Conservation (phyloP, 352 stramenopile species). For the Vaucheria bursata region DNA sequence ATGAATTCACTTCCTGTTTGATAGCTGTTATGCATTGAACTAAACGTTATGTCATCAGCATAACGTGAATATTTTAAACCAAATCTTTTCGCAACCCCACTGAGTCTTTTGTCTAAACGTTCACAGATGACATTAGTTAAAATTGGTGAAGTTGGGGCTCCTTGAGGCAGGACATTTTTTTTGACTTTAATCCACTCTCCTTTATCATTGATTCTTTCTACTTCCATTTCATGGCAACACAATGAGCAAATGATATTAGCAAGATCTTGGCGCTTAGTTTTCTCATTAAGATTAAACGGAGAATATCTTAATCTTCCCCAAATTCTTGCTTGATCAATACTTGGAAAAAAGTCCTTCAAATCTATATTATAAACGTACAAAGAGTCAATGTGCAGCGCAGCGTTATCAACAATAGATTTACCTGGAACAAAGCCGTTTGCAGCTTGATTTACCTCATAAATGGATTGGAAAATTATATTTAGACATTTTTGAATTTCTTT, state of each 20-base stretch:
- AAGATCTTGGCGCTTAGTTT: not conserved
- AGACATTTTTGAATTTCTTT: not conserved
- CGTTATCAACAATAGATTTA: constrained; percentile 3
- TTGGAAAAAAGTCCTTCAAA: not conserved
- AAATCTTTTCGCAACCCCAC: not conserved
- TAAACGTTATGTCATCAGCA: not conserved
- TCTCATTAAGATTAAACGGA: not conserved
- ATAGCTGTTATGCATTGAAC: not conserved
- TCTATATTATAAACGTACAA: not conserved
- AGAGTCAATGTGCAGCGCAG: not conserved
- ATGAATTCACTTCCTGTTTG: not conserved
- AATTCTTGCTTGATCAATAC: not conserved
- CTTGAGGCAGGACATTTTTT: not conserved
- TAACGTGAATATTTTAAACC: not conserved
- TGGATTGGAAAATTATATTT: not conserved
- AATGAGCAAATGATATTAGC: not conserved
- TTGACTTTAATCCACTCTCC: too few species aligned
- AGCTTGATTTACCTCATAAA: not conserved
- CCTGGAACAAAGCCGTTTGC: not conserved
- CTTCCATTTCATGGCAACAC: too few species aligned
- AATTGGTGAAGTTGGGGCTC: not conserved
- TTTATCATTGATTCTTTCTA: too few species aligned
- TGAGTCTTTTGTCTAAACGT: not conserved
- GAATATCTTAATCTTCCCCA: not conserved
- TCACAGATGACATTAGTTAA: not conserved